Evolutionary conservation across 148 eudicot species (phyloP), one percentile per base, ranked within the genome.

Genomic region (Rheum nobile): DNA sequence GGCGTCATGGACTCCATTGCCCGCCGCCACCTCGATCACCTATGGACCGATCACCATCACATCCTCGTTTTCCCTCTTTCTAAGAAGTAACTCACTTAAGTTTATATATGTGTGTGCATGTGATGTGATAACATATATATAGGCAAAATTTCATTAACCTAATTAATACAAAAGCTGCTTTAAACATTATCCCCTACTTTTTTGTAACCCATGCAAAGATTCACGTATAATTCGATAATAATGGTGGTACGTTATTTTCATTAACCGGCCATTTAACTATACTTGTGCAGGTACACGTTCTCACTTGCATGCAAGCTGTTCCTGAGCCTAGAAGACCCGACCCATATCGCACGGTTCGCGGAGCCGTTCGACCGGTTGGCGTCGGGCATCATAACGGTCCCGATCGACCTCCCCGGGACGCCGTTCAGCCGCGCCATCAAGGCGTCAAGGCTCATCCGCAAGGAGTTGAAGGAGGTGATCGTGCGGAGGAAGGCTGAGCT

Each of bases 1-100:
- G 77, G 72, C 2, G 42, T 80, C 72, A 83, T 83, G 86, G 86
- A 83, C 19, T 31, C 12, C 10, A n/a, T 67, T 24, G 77, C 77
- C 71, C 65, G 50, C 0, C 74, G 79, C 1, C 84, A 83, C 74
- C 71, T 83, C 68, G 71, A 61, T 16, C 32, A 61, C 17, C 38
- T n/a, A 0, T 81, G 82, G 82, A 81, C 61, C 1, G 59, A 68
- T n/a, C 71, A 71, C 9, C 74, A 63, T 5, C 17, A 78, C 28
- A 72, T 83, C 8, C 31, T 29, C 9, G 84, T 76, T 13, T 71
- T 50, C 57, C 74, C 84, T 10, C 72, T 81, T 21, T 79, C 82
- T 10, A 83, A 78, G 54, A 54, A 46, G 26, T 80, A 72, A 7
- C 2, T 59, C 4, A 21, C 13, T 54, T 19, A 2, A 19, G 63